A percentile compares a stretch with the other conserved stretches of the same genome.
Evolutionary conservation across 306 rosid species (phyloP).

Genomic region (Begonia peltatifolia): DNA sequence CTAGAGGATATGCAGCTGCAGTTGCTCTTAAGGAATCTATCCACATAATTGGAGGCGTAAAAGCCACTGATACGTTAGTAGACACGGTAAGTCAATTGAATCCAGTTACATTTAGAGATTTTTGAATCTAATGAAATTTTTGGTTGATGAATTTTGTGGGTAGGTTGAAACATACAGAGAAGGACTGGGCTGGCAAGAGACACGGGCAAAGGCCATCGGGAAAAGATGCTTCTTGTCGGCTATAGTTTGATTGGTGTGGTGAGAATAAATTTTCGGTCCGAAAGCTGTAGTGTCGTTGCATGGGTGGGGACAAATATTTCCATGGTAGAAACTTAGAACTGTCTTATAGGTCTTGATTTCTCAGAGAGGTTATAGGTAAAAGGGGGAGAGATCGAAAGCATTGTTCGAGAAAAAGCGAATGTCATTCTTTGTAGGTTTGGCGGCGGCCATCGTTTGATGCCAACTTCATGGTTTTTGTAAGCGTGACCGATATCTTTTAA

Average conservation of each 20-base stretch:
- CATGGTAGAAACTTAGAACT: too few species aligned
- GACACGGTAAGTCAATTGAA: slow-evolving; percentile 19
- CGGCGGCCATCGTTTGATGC: too few species aligned
- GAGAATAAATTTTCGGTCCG: not conserved
- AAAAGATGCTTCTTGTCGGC: slow-evolving; percentile 59
- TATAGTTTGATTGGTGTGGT: slow-evolving; percentile 12
- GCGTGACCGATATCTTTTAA: too few species aligned
- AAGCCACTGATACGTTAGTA: slow-evolving; percentile 16
- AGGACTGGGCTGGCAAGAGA: slow-evolving; percentile 51
- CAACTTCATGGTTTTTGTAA: too few species aligned
- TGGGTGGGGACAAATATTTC: too few species aligned
- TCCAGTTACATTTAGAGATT: too few species aligned
- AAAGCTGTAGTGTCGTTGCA: too few species aligned
- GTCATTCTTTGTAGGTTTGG: too few species aligned
- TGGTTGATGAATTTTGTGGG: not conserved
- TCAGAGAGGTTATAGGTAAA: too few species aligned
- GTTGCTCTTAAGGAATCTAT: slow-evolving; percentile 47
- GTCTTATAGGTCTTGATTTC: too few species aligned
- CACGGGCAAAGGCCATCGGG: slow-evolving; percentile 10
- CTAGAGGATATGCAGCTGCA: slow-evolving; percentile 41
- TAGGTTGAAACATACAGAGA: slow-evolving; percentile 69
- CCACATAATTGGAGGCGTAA: slow-evolving; percentile 50
- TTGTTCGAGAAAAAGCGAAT: too few species aligned
- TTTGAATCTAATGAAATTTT: not conserved
- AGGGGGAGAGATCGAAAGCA: too few species aligned